Base-by-base conservation (phyloP, 169 alveolate genomes). In the Plasmodium adleri region DNA sequence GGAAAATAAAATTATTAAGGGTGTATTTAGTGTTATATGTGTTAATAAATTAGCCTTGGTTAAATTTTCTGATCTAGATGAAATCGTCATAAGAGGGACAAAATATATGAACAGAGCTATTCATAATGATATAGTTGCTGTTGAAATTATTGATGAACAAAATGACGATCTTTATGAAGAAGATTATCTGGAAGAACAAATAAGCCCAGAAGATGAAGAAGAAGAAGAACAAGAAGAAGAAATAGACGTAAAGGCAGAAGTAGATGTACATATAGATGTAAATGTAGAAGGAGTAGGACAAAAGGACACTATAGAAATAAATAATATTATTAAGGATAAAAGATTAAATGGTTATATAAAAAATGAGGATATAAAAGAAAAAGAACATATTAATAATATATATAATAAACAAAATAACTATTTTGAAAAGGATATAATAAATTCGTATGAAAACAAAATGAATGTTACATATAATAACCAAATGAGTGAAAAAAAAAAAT, bases 51-150 rank as follows among this genome's bases (percentile, higher is more conserved):
- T 93, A 58, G 95, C 96, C 67, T 62, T 92, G 88, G 93, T 93
- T 68, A 70, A 93, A 94, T 39, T 95, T 74, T 78, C 93, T 75
- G 91, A 91, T 87, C 72, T 93, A 72, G 94, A 95, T 22, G 98
- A 96, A 72, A 93, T 97, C 67, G 88, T 94, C 15, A 94, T 98
- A 15, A 83, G 72, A 72, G 99, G 99, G 28, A 45, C 85, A 0
- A 47, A 93, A 88, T 95, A 98, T 78, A 91, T 97, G 92, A 99
- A 98, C 93, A 95, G 99, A 78, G 99, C 99, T 62, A 92, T 99
- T 52, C 99, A 98, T 88, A 99, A 99, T 7, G 99, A 99, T 92
- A 83, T 95, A 28, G 99, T 98, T n/a, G 99, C 98, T 9, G 97
- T 98, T 26, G 96, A 97, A 74, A 67, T 98, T 49, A 87, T 96